Base-by-base conservation (phyloP, 2,329 filamentous ascomycete species). In the Alternaria triticina region DNA sequence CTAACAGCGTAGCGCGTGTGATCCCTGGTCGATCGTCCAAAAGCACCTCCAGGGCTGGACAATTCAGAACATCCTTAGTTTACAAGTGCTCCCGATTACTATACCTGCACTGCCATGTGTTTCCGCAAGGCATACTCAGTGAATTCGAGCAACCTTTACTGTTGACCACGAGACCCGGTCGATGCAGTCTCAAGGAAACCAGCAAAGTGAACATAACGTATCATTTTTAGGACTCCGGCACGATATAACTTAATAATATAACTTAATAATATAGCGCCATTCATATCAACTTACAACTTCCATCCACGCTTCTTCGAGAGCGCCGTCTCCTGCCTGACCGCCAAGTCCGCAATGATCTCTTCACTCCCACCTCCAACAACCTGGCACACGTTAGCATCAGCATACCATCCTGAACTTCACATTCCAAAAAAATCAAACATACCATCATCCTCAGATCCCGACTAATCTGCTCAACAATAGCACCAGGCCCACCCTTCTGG, bases 301-400 rank as follows among this genome's bases (percentile, higher is more conserved):
- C 82, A 83, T 0, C 82, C 82, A 64, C 82, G 74, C 65, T 74
- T 79, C 71, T 76, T 79, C 27, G 78, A 76, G 13, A 80, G 60
- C 7, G 68, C 72, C 6, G 73, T 75, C 69, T 87, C 85, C 68
- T 86, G 83, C 5, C 82, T 80, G n/a, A 86, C 78, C 2, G 84
- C 83, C 36, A 87, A 67, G 66, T 87, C 85, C 0, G 82, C 80
- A 49, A 87, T 79, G 57, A 87, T 86, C 72, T 87, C 86, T 63
- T 87, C 86, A 61, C 85, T 86, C 0, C 85, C 86, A 11, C 78
- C 78, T 12, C 85, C 85, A 4, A 85, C 85, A 0, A 87, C 49
- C 49, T 51, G 28, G 20, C 73, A 22, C 12, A 23, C 8, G 20
- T 51, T 51, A 51, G 15, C 5, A 36, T 36, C 30, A 51, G 49